Evolutionary conservation across 2,329 filamentous ascomycete genomes (phyloP), one percentile per base, ranked within the genome.

Genomic region (Myriosclerotinia duriaeana): DNA sequence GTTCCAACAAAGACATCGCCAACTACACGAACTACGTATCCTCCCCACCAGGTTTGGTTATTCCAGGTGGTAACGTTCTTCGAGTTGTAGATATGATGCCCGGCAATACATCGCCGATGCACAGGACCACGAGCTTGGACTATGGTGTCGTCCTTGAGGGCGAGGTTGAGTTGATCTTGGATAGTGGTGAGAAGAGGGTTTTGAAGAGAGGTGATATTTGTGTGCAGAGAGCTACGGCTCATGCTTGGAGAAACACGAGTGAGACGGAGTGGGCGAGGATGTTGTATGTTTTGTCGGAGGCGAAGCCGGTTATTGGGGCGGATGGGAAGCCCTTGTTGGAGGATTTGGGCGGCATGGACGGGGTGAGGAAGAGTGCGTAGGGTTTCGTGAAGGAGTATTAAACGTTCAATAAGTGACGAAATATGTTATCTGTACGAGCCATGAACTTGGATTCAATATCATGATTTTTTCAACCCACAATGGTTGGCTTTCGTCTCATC

Each of bases 41-140:
- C 20, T 48, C 7, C 55, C 69, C 69, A 4, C 50, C 66, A 11
- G 30, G 30, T 44, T 70, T 20, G 59, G 66, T 15, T 48, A 62
- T 42, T 22, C 65, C 50, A 56, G 66, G 66, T 48, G 69, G 69
- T 4, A 50, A 53, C 26, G 46, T 70, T 2, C 46, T 67, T 3
- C 68, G 69, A 26, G 30, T 64, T 44, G 65, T 71, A n/a, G 69
- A 71, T 36, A 67, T 71, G 26, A 65, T 26, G 0, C 69, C 68
- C 14, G 53, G 54, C 9, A 36, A 36, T 6, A 22, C 12, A 30
- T 63, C 69, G 2, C 64, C 66, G 5, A 11, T 69, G 20, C 69
- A 71, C 30, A 66, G 68, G 1, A 48, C 66, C 7, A 9, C 66
- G 11, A 52, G 55, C 14, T 42, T 71, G 1, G 69, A 67, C 44